A percentile compares a stretch with the other conserved stretches of the same genome.
These are phyloP conservation scores for Leishmania amazonensis DNA, from an alignment of 208 protist genomes.

Conservation along the genomic window DNA sequence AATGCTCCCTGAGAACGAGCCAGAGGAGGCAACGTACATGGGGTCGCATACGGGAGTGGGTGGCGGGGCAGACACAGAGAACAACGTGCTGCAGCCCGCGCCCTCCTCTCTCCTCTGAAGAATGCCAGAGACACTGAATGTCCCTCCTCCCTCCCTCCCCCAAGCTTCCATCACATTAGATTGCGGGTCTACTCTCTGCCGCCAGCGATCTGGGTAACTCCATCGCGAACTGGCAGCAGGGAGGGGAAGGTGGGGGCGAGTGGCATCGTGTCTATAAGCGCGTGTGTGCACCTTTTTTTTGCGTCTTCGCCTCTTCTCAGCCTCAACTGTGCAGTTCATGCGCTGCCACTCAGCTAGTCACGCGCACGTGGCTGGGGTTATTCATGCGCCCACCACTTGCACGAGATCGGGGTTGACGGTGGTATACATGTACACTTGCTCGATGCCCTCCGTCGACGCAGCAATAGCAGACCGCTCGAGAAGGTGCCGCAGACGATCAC, in stretches of 20 bases:
- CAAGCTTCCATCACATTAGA: neutral
- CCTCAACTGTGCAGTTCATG: neutral
- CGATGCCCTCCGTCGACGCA: neutral
- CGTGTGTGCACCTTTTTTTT: neutral
- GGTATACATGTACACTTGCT: slow-evolving; percentile 11
- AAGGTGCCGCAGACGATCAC: slow-evolving; percentile 2
- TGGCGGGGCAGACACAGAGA: neutral
- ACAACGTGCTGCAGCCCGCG: neutral
- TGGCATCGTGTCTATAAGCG: neutral
- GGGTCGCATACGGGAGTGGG: neutral
- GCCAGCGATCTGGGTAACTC: neutral
- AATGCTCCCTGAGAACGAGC: neutral
- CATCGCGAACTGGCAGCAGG: neutral
- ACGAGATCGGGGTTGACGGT: slow-evolving; percentile 7
- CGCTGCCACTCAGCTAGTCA: neutral
- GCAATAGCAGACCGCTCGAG: neutral
- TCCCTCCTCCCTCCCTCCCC: neutral
- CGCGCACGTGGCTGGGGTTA: neutral
- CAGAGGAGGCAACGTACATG: neutral
- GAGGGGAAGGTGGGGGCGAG: neutral
- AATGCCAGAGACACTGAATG: neutral
- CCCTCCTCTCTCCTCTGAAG: neutral
- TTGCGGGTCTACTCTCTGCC: neutral
- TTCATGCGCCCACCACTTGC: neutral
- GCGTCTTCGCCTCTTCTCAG: neutral